Evolutionary conservation across 495 filamentous ascomycete genomes (phyloP).

Genomic region (Extremus antarcticus): DNA sequence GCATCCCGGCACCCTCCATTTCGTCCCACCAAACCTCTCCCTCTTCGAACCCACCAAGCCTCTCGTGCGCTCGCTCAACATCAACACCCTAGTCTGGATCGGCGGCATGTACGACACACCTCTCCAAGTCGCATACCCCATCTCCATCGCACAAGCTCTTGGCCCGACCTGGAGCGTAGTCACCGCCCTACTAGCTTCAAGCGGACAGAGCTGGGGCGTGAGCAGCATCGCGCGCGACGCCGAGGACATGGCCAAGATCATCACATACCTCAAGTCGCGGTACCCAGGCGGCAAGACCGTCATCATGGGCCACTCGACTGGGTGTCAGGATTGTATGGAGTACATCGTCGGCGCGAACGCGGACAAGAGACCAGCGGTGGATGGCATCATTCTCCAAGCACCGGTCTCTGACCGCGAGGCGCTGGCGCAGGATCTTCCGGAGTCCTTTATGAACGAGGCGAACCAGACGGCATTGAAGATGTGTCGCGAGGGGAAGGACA

Average conservation of each 20-base stretch:
- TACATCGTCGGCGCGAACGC: constrained; percentile 40
- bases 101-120: constrained; percentile 76
- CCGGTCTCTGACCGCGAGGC: constrained; percentile 70
- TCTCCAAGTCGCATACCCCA: constrained; percentile 53
- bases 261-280: constrained; percentile 52
- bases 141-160: constrained; percentile 43
- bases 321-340: constrained; percentile 77
- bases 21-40: constrained; percentile 45
- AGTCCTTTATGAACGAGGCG: constrained; percentile 39
- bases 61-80: constrained; percentile 9
- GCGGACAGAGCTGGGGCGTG: constrained; percentile 66
- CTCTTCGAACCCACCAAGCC: constrained; percentile 46
- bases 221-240: constrained; percentile 58
- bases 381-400: constrained; percentile 77
- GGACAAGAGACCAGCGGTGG: constrained; percentile 26
- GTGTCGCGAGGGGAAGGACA: constrained; percentile 40
- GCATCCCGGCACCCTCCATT: constrained; percentile 37
- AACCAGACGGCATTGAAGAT: constrained; percentile 44
- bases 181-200: constrained; percentile 48
- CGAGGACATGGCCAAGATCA: constrained; percentile 56
- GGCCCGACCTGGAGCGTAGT: constrained; percentile 54
- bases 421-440: constrained; percentile 32
- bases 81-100: constrained; percentile 69
- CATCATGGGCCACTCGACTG: constrained; percentile 79
- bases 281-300: constrained; percentile 50